A percentile compares a stretch with the other conserved stretches of the same genome.
phyloP scores from a whole-genome alignment of 148 eudicot genomes.

The Hydrangea macrophylla region DNA sequence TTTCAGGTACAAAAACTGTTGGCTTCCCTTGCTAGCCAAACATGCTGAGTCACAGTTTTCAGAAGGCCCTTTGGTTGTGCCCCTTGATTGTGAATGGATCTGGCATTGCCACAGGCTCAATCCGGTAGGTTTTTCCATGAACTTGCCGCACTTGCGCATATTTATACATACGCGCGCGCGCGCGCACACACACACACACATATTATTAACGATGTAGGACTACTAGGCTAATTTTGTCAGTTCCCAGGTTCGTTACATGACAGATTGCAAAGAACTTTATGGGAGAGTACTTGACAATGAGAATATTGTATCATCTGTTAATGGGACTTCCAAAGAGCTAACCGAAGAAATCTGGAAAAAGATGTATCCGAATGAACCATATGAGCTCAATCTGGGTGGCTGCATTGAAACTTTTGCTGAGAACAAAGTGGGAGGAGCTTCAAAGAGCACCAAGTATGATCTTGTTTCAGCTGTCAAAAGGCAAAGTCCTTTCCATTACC shows the following conservation, averaged over 20 bases:
- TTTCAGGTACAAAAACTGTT: constrained; percentile 56
- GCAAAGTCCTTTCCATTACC: constrained; percentile 68
- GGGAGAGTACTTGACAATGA: constrained; percentile 63
- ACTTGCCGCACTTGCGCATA: no score
- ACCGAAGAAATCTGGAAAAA: constrained; percentile 58
- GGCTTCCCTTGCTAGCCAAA: constrained; percentile 92
- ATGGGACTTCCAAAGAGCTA: constrained; percentile 35
- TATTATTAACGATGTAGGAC: not conserved
- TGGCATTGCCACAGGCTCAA: constrained; percentile 95
- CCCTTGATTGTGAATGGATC: constrained; percentile 91
- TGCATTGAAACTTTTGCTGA: constrained; percentile 9
- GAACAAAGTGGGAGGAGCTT: constrained; percentile 9
- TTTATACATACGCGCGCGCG: no score
- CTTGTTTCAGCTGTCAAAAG: constrained; percentile 62
- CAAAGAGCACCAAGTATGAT: constrained; percentile 65
- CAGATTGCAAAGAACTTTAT: constrained; percentile 58
- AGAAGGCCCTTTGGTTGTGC: constrained; percentile 73
- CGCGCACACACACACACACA: not conserved
- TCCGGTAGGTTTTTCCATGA: constrained; percentile 45
- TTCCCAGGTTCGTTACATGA: constrained; percentile 61
- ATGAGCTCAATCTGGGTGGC: constrained; percentile 34
- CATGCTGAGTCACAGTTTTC: constrained; percentile 42
- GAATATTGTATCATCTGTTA: constrained; percentile 51
- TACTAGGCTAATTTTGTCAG: not conserved
- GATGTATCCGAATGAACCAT: constrained; percentile 69